Percentiles rank a stretch among this genome's conserved stretches.
phyloP scores from a whole-genome alignment of 805 yeast species.

The Lipomyces anomalus region DNA sequence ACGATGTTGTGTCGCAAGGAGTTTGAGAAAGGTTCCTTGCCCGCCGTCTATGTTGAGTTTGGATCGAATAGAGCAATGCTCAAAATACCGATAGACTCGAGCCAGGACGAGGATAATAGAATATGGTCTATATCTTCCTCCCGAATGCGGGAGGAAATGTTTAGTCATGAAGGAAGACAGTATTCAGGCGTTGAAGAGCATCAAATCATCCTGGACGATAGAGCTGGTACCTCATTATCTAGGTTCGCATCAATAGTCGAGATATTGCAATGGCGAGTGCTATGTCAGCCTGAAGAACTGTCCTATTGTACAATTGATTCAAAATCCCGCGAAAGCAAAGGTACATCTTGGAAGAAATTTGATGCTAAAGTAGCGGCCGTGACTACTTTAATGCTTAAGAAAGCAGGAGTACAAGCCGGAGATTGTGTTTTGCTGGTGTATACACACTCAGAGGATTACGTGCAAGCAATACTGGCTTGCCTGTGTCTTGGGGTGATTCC shows the following conservation, averaged over 20 bases:
- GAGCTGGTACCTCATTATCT: conserved; percentile 66
- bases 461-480: conserved; percentile 80
- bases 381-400: conserved; percentile 62
- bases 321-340: conserved; percentile 45
- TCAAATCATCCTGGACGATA: conserved; percentile 67
- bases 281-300: conserved; percentile 66
- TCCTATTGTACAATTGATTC: conserved; percentile 51
- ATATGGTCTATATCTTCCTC: conserved; percentile 80
- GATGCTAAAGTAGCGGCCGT: conserved; percentile 73
- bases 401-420: conserved; percentile 59
- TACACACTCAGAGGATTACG: conserved; percentile 79
- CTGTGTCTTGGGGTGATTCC: conserved; percentile 74
- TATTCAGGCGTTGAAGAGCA: conserved; percentile 76
- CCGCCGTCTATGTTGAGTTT: conserved; percentile 78
- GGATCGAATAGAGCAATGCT: conserved; percentile 58
- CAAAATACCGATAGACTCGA: conserved; percentile 36
- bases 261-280: conserved; percentile 71
- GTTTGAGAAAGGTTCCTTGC: conserved; percentile 71
- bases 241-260: conserved; percentile 69
- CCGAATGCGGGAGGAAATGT: conserved; percentile 51
- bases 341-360: conserved; percentile 72
- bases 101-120: conserved; percentile 68
- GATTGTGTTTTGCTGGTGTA: conserved; percentile 75
- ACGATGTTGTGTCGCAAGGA: conserved; percentile 75
- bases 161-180: conserved; percentile 65